Base-by-base conservation (phyloP, 2,329 filamentous ascomycete genomes). In the Fusarium falciforme region DNA sequence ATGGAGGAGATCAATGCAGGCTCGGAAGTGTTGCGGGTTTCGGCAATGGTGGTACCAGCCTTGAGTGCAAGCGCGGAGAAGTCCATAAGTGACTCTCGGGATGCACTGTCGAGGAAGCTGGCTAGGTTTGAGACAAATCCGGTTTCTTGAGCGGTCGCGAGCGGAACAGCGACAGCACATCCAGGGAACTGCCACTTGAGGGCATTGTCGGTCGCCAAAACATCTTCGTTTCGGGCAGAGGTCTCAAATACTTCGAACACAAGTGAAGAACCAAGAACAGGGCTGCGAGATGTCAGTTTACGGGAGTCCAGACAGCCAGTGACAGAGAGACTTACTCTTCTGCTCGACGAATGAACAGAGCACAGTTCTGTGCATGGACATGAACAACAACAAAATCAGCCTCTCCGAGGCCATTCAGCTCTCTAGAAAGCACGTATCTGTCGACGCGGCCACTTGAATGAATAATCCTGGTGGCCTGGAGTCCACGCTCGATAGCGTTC, bases 121-220 rank as follows among this genome's bases (percentile, higher is more conserved):
- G 87, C 83, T 1, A 93, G 79, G 6, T 80, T 74, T 4, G 61
- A 35, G 14, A 78, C 52, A 49, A 81, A 81, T 6, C 77, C 75
- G 1, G 64, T 40, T 2, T 79, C 67, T 17, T 61, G 62, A 33
- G 79, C 79, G 7, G 77, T 77, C 0, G 73, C 22, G 3, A 79
- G 72, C 0, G 89, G 82, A 4, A 92, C 76, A 0, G 84, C 81
- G 0, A 88, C 87, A 0, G 88, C 85, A 17, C 80, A 81, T 0
- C 87, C 89, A 0, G 91, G 91, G 70, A 93, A 93, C 20, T 87
- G 84, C 86, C 90, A 91, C 65, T 83, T 76, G 0, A 93, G 79
- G 2, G 89, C 86, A 29, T 84, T 84, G 22, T 87, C 79, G 0
- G 88, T 80, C 0, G 85, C 84, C 2, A 92, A 82, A 1, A 91